These are phyloP conservation scores for Choanephora cucurbitarum DNA, from an alignment of 371 early-diverging fungal species.

Conservation along the genomic window DNA sequence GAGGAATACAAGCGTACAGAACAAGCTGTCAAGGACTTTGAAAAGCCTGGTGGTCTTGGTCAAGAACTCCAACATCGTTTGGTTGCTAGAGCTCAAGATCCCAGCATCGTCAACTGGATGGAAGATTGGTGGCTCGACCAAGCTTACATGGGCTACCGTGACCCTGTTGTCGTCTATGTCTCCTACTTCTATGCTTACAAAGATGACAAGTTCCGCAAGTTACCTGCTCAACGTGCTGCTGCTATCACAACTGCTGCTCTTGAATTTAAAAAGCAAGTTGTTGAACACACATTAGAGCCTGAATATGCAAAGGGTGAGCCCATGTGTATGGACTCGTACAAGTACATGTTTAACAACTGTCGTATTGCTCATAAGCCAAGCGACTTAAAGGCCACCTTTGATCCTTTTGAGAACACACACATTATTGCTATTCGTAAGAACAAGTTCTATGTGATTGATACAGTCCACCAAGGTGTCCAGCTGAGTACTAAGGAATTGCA, in stretches of 20 bases:
- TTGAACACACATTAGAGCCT: conserved; percentile 79
- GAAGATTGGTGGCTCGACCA: conserved; percentile 95
- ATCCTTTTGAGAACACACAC: conserved; percentile 79
- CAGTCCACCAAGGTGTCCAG: conserved; percentile 75
- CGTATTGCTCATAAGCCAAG: conserved; percentile 87
- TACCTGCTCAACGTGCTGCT: conserved; percentile 86
- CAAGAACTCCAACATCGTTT: conserved; percentile 85
- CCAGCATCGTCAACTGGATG: conserved; percentile 82
- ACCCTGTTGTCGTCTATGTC: conserved; percentile 90
- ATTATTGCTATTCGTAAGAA: conserved; percentile 89
- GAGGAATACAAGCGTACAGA: conserved; percentile 75
- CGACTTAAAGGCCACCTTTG: conserved; percentile 76
- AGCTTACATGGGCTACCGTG: conserved; percentile 94
- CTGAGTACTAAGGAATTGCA: conserved; percentile 86
- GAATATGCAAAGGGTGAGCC: conserved; percentile 81
- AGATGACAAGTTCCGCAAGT: conserved; percentile 78
- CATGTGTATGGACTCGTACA: conserved; percentile 90
- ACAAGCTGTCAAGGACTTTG: conserved; percentile 77
- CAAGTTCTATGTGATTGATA: conserved; percentile 83
- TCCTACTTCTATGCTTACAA: conserved; percentile 84
- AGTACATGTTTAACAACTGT: conserved; percentile 95
- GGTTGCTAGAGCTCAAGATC: conserved; percentile 65
- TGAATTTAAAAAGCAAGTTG: conserved; percentile 83
- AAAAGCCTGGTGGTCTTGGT: conserved; percentile 79
- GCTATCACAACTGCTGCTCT: conserved; percentile 85